phyloP scores from a whole-genome alignment of 805 yeast genomes.

The Jamesozyma gamospora region DNA sequence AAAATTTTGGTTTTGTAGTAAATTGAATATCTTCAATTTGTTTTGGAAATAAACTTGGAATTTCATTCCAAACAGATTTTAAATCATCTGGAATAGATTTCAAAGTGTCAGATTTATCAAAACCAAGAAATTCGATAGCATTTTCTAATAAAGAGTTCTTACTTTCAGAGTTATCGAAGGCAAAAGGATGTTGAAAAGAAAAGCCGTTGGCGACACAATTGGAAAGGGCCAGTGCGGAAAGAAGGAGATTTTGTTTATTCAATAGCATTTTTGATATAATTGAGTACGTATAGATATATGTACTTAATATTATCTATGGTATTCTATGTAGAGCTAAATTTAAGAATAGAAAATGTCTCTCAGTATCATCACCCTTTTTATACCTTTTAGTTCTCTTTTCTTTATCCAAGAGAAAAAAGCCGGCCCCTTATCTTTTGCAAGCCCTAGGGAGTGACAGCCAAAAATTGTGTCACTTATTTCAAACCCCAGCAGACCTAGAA shows the following conservation, averaged over 20 bases:
- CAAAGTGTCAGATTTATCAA: constrained; percentile 12
- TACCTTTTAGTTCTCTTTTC: too few species aligned
- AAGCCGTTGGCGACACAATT: constrained; percentile 14
- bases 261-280: not conserved
- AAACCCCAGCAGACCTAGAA: too few species aligned
- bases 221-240: not conserved
- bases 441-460: too few species aligned
- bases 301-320: too few species aligned
- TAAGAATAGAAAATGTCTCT: too few species aligned
- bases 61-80: constrained; percentile 50
- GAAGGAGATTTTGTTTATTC: not conserved
- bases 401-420: too few species aligned
- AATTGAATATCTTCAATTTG: constrained; percentile 41
- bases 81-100: constrained; percentile 41
- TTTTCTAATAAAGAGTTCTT: constrained; percentile 30
- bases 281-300: too few species aligned
- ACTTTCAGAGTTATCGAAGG: constrained; percentile 11
- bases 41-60: constrained; percentile 52
- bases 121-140: constrained; percentile 38
- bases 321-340: too few species aligned
- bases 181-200: constrained; percentile 28
- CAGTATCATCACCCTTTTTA: too few species aligned
- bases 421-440: too few species aligned
- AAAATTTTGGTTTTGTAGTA: constrained; percentile 38
- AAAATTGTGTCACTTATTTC: too few species aligned